phyloP scores from a whole-genome alignment of 495 filamentous ascomycete species.

The Penicillium paradoxum region DNA sequence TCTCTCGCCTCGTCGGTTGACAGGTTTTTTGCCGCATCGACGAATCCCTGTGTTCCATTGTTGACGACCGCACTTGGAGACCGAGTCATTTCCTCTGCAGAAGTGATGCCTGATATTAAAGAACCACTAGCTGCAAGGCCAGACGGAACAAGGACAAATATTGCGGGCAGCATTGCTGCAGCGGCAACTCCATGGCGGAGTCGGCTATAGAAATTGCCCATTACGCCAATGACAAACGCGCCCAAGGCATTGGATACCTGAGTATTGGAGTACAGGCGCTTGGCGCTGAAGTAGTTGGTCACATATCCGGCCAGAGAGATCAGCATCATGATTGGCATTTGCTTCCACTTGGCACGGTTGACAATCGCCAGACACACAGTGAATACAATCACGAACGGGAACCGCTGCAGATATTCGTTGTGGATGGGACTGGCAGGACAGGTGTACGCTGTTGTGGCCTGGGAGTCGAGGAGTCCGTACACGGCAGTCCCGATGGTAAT shows the following conservation, averaged over 20 bases:
- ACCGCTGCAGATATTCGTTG: constrained; percentile 46
- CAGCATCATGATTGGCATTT: constrained; percentile 77
- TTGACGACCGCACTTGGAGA: constrained; percentile 42
- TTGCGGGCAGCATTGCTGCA: constrained; percentile 83
- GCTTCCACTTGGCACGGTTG: constrained; percentile 87
- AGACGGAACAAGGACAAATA: constrained; percentile 91
- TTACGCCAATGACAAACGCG: constrained; percentile 77
- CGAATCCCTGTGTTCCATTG: constrained; percentile 47
- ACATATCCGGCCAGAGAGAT: constrained; percentile 82
- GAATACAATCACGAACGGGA: constrained; percentile 76
- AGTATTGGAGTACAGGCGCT: constrained; percentile 67
- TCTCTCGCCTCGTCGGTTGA: constrained; percentile 15
- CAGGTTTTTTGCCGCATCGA: constrained; percentile 40
- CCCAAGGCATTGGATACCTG: constrained; percentile 79
- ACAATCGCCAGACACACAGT: constrained; percentile 77
- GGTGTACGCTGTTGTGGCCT: constrained; percentile 67
- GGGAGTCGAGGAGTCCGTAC: constrained; percentile 73
- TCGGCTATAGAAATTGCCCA: constrained; percentile 84
- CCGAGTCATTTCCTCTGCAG: constrained; percentile 69
- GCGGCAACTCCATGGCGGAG: constrained; percentile 81
- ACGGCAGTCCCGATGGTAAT: constrained; percentile 91
- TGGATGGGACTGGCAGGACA: constrained; percentile 55
- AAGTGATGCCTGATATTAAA: constrained; percentile 77
- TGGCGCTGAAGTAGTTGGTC: constrained; percentile 76
- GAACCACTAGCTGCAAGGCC: constrained; percentile 82